These are phyloP conservation scores for Closterium sp. DNA, from an alignment of 139 green algal species.

Conservation along the genomic window DNA sequence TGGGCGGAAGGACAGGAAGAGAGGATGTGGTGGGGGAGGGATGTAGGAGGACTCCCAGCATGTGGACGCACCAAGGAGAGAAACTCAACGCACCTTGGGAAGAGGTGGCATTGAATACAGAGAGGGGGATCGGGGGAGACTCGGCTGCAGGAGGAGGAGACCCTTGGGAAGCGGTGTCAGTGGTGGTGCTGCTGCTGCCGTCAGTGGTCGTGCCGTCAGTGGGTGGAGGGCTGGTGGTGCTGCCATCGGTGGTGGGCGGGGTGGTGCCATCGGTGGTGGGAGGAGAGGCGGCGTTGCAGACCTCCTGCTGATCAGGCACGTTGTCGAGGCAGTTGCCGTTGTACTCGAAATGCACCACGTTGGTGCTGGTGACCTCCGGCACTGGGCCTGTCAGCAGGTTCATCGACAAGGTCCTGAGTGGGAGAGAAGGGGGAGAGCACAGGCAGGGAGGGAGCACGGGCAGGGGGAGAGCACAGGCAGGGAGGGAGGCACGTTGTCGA, in stretches of 20 bases:
- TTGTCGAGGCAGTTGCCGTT: neutral
- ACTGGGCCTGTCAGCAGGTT: neutral
- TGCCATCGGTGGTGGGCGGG: too few species aligned
- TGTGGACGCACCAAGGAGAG: too few species aligned
- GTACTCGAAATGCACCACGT: neutral
- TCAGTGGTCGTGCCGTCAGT: neutral
- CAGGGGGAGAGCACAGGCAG: neutral
- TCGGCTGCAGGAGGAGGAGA: too few species aligned
- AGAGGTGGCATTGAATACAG: too few species aligned
- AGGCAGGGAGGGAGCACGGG: neutral
- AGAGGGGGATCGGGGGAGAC: too few species aligned
- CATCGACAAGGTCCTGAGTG: neutral
- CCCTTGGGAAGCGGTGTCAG: too few species aligned
- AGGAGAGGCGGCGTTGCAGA: neutral
- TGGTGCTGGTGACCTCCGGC: neutral
- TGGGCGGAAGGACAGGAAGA: too few species aligned
- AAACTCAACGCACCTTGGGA: too few species aligned
- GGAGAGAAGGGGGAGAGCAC: neutral
- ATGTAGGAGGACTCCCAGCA: too few species aligned
- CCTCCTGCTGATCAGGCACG: neutral
- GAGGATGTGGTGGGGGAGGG: too few species aligned
- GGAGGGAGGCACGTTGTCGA: neutral
- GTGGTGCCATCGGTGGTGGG: neutral
- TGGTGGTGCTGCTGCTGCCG: neutral
- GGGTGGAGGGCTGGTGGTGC: too few species aligned